Evolutionary conservation across 2,329 filamentous ascomycete species (phyloP).

Genomic region (Monilinia laxa): DNA sequence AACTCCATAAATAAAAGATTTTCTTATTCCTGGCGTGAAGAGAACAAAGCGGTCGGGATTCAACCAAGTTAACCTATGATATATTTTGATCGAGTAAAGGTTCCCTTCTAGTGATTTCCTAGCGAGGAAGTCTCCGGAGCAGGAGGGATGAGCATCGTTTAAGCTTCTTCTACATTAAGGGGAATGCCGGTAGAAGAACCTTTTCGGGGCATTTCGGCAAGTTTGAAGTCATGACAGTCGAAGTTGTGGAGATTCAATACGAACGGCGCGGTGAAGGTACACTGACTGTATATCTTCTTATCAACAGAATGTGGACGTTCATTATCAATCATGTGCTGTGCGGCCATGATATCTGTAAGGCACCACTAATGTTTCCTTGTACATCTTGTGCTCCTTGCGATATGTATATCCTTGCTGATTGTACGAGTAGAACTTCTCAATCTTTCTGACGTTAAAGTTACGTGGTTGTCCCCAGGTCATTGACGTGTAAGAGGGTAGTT

Average conservation of each 20-base stretch:
- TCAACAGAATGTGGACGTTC: background rate
- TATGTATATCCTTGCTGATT: background rate
- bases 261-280: background rate
- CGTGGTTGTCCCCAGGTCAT: background rate
- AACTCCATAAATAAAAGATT: constrained; percentile 4
- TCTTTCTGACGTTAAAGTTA: background rate
- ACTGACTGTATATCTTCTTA: background rate
- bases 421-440: background rate
- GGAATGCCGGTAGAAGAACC: background rate
- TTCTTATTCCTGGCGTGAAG: background rate
- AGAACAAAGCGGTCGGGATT: background rate
- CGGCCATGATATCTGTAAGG: background rate
- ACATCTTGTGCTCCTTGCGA: too few species aligned
- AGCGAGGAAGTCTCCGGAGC: background rate
- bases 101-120: background rate
- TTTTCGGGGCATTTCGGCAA: background rate
- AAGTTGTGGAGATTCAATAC: constrained; percentile 2
- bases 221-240: background rate
- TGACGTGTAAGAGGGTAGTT: background rate
- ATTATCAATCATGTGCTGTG: constrained; percentile 3
- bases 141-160: background rate
- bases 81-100: constrained; percentile 21
- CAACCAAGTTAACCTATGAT: constrained; percentile 12
- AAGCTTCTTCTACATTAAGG: background rate
- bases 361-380: background rate